Conservation (phyloP, 2,329 filamentous ascomycete genomes). For the Huntiella savannae region DNA sequence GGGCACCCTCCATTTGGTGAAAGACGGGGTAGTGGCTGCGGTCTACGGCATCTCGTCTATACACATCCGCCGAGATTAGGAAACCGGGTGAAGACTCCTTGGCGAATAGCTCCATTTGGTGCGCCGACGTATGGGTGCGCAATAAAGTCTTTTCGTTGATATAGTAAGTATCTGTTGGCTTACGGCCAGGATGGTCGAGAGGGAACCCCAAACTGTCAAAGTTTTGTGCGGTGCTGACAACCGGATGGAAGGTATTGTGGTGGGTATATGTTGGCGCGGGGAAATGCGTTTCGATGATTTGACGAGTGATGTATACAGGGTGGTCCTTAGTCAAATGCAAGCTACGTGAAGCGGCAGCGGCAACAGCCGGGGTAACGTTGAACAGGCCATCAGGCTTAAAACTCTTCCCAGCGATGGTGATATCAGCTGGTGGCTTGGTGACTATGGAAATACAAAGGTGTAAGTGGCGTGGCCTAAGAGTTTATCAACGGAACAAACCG, state of each 20-base stretch:
- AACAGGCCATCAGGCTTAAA: conserved; percentile 65
- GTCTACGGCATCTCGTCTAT: conserved; percentile 86
- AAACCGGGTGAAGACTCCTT: conserved; percentile 58
- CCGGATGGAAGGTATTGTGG: conserved; percentile 61
- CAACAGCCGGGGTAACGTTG: conserved; percentile 61
- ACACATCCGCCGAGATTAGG: conserved; percentile 85
- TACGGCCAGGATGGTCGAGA: conserved; percentile 68
- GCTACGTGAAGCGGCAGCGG: conserved; percentile 51
- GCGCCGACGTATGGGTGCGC: conserved; percentile 84
- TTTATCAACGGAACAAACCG: neutral
- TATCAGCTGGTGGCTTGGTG: conserved; percentile 10
- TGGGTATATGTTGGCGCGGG: conserved; percentile 51
- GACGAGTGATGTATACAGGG: conserved; percentile 73
- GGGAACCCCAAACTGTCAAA: conserved; percentile 96
- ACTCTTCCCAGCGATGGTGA: conserved; percentile 41
- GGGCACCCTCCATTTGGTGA: conserved; percentile 94
- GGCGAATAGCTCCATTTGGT: conserved; percentile 69
- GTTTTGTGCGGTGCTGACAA: conserved; percentile 72
- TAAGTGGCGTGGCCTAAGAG: neutral
- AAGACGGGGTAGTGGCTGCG: conserved; percentile 91
- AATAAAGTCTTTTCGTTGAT: conserved; percentile 68
- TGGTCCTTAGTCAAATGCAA: conserved; percentile 88
- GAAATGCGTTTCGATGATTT: conserved; percentile 83
- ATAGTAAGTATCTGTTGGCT: conserved; percentile 86
- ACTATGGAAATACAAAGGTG: conserved; percentile 1